Evolutionary conservation across 306 rosid species (phyloP).

Genomic region (Sphenostylis stenocarpa): DNA sequence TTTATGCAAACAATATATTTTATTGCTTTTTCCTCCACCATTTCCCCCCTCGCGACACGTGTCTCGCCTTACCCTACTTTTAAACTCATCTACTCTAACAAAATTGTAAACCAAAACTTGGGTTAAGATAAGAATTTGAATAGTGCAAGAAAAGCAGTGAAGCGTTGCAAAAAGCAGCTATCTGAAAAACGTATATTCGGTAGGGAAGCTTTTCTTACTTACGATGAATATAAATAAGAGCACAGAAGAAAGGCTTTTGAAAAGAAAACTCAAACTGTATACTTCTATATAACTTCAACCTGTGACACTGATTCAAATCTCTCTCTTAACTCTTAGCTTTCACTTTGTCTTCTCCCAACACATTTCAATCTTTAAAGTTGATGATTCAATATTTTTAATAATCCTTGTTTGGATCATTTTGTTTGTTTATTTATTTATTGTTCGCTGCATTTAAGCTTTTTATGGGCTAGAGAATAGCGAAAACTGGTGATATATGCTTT

Average conservation of each 20-base stretch:
- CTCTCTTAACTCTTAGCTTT: slow-evolving; percentile 24
- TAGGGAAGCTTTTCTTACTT: slow-evolving; percentile 48
- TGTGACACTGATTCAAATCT: slow-evolving; percentile 24
- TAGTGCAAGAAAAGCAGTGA: slow-evolving; percentile 67
- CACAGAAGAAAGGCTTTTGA: slow-evolving; percentile 33
- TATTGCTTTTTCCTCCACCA: slow-evolving; percentile 4
- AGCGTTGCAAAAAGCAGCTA: slow-evolving; percentile 47
- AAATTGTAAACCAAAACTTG: too few species aligned
- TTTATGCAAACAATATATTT: background rate
- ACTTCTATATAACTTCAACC: background rate
- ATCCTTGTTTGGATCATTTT: slow-evolving; percentile 21
- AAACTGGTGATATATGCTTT: slow-evolving; percentile 56
- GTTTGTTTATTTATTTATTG: slow-evolving; percentile 29
- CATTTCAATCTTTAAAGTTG: slow-evolving; percentile 45
- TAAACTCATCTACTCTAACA: too few species aligned
- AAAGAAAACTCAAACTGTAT: background rate
- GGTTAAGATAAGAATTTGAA: too few species aligned
- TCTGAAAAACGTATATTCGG: slow-evolving; percentile 64
- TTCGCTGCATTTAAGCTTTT: slow-evolving; percentile 44
- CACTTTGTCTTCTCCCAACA: slow-evolving; percentile 49
- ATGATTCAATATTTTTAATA: slow-evolving; percentile 33
- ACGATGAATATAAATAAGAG: slow-evolving; percentile 50
- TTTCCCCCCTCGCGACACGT: slow-evolving; percentile 52
- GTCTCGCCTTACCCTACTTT: slow-evolving; percentile 32
- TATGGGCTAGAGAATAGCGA: slow-evolving; percentile 36